phyloP scores from a whole-genome alignment of 371 early-diverging fungal species.

The Apophysomyces elegans region DNA sequence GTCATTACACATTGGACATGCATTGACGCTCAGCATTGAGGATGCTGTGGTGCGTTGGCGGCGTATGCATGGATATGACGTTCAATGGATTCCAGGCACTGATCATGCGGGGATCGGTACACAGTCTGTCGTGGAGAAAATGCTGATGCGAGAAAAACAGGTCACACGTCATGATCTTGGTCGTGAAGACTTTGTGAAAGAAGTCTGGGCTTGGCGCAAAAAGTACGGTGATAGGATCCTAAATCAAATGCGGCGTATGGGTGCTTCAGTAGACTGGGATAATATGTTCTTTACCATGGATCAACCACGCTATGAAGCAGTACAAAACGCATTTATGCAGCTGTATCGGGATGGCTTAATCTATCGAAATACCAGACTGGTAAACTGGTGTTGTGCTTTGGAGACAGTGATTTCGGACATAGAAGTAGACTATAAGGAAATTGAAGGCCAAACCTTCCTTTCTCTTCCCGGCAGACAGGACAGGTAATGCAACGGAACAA shows the following conservation, averaged over 20 bases:
- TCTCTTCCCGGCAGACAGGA: slow-evolving; percentile 76
- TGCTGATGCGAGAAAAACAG: slow-evolving; percentile 67
- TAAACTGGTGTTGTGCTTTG: slow-evolving; percentile 95
- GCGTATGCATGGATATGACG: slow-evolving; percentile 84
- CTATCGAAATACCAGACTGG: slow-evolving; percentile 89
- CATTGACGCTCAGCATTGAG: slow-evolving; percentile 88
- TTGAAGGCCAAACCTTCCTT: slow-evolving; percentile 64
- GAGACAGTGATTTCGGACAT: slow-evolving; percentile 96
- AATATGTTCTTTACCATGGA: slow-evolving; percentile 95
- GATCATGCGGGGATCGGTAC: slow-evolving; percentile 99
- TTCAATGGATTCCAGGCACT: slow-evolving; percentile 92
- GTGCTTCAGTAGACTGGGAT: slow-evolving; percentile 88
- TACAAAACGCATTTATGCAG: slow-evolving; percentile 87
- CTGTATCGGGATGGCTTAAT: slow-evolving; percentile 89
- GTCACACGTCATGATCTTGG: slow-evolving; percentile 69
- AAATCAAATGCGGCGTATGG: slow-evolving; percentile 72
- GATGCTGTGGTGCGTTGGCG: slow-evolving; percentile 90
- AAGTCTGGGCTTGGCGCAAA: slow-evolving; percentile 90
- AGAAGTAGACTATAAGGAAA: slow-evolving; percentile 82
- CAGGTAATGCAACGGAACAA: slow-evolving; percentile 54
- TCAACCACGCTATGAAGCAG: slow-evolving; percentile 71
- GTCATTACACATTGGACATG: slow-evolving; percentile 94
- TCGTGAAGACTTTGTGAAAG: slow-evolving; percentile 82
- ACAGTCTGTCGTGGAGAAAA: slow-evolving; percentile 94
- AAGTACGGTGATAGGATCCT: slow-evolving; percentile 65